Conservation (phyloP, 768 basidiomycete species). For the Leccinum subgranulosum region DNA sequence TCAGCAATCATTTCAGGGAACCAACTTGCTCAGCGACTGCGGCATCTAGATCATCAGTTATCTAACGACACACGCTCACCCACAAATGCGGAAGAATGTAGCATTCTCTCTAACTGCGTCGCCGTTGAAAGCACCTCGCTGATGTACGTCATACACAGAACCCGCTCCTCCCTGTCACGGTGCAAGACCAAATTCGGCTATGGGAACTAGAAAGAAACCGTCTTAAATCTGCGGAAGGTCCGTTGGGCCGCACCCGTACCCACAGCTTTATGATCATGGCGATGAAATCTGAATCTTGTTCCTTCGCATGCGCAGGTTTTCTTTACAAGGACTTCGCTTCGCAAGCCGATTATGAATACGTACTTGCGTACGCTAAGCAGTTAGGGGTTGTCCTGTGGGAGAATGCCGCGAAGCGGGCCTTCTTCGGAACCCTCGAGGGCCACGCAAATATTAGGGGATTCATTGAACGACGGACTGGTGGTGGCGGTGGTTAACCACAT, state of each 20-base stretch:
- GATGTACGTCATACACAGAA: conserved; percentile 49
- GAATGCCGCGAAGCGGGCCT: conserved; percentile 65
- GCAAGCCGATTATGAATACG: conserved; percentile 83
- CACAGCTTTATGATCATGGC: conserved; percentile 9
- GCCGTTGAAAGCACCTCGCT: conserved; percentile 1
- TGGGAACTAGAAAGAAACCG: conserved; percentile 98
- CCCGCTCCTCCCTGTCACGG: conserved; percentile 92
- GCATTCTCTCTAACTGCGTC: conserved; percentile 19
- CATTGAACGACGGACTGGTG: conserved; percentile 66
- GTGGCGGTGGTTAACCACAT: conserved; percentile 30
- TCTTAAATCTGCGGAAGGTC: conserved; percentile 85
- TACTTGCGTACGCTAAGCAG: conserved; percentile 80
- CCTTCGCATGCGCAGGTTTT: conserved; percentile 53
- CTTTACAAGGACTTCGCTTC: conserved; percentile 88
- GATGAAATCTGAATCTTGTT: neutral
- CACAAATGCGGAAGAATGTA: conserved; percentile 96
- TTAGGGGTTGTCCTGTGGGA: conserved; percentile 85
- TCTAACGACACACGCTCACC: conserved; percentile 90
- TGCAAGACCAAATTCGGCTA: conserved; percentile 95
- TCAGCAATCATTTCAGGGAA: conserved; percentile 16
- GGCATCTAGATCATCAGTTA: conserved; percentile 85
- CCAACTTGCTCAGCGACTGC: conserved; percentile 13
- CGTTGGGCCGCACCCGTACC: conserved; percentile 15
- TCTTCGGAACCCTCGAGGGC: conserved; percentile 79
- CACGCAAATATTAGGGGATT: conserved; percentile 77